Evolutionary conservation across 2,329 filamentous ascomycete genomes (phyloP), one percentile per base, ranked within the genome.

Genomic region (Botryotinia calthae): DNA sequence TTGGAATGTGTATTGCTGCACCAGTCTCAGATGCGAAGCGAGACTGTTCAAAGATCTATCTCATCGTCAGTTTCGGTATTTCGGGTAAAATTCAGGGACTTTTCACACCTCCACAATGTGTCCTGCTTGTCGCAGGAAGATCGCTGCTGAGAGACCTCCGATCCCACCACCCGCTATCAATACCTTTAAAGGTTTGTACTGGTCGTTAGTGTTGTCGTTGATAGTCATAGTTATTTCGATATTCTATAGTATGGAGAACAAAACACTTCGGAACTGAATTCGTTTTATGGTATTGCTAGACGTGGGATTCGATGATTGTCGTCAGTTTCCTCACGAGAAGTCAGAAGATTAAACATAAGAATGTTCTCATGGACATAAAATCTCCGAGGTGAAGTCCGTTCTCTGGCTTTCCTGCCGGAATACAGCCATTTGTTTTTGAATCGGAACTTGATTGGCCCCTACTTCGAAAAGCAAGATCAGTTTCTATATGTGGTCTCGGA

Each of bases 1-100:
- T 87, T 0, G 87, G 85, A 9, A 91, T 78, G 76, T 91, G 88
- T n/a, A 91, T 84, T 0, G 89, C 89, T 5, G 89, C 88, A 1
- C 89, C 89, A 0, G 84, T 81, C 79, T 90, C 88, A 70, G 82
- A 85, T 34, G 85, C 85, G 28, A 90, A 85, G 2, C 82, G 82
- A 0, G 87, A 89, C 76, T 88, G 85, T 76, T 90, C 88, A 66
- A 84, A 87, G 0, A 89, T 76, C 85, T 88, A 70, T 9, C 28
- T 37, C 8, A 25, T 31, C 14, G 20, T 62, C 22, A 61, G 31
- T 34, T 25, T 58, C 10, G 16, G 22, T 44, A 20, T 25, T 20
- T 44, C 44, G 42, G 2, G 25, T 25, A 20, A 28, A 40, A 25
- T 42, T 28, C 20, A 4, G 10, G 22, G 4, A 34, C 31, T 10